A percentile compares a stretch with the other conserved stretches of the same genome.
Conservation (phyloP, 148 eudicot genomes). For the Oxyria digyna region DNA sequence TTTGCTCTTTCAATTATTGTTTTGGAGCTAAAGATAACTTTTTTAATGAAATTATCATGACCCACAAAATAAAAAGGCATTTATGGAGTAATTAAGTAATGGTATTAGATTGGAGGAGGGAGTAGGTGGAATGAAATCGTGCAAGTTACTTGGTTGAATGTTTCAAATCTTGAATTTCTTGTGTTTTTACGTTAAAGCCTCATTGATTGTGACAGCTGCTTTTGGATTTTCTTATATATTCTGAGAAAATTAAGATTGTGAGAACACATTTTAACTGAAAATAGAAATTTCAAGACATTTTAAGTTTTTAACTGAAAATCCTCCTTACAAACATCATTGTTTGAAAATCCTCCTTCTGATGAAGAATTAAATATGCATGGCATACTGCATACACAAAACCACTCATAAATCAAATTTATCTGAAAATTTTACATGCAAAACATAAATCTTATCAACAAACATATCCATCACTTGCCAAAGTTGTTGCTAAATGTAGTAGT, state of each 20-base stretch:
- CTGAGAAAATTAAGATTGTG: no score
- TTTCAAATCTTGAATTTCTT: not conserved
- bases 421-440: not conserved
- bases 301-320: no score
- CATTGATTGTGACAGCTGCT: not conserved
- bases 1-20: no score
- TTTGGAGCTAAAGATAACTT: not conserved
- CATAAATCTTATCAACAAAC: not conserved
- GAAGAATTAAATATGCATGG: not conserved
- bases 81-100: not conserved
- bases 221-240: no score
- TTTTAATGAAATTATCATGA: not conserved
- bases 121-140: not conserved
- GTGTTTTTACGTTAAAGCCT: not conserved
- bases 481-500: constrained; percentile 28
- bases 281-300: no score
- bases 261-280: no score
- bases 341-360: no score
- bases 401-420: not conserved
- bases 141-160: not conserved
- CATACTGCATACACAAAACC: not conserved
- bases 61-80: not conserved
- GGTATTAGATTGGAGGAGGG: not conserved
- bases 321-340: not conserved
- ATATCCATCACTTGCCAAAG: not conserved